Conservation (phyloP, 495 filamentous ascomycete species). For the Talaromyces borbonicus region DNA sequence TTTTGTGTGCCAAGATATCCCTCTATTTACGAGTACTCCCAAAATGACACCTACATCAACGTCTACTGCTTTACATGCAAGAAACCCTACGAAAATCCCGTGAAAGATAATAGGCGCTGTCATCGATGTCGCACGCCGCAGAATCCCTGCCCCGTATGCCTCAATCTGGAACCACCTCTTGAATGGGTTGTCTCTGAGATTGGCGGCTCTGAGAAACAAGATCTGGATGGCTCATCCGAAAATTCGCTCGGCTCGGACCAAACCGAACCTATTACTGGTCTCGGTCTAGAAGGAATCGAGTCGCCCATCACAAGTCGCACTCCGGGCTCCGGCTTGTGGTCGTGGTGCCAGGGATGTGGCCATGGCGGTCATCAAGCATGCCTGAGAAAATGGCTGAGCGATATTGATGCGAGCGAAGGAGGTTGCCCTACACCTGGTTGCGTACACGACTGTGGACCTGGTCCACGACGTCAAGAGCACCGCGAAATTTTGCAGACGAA, state of each 20-base stretch:
- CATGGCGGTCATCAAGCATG: slow-evolving; percentile 68
- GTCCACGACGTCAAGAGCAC: slow-evolving; percentile 42
- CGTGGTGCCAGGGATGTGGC: slow-evolving; percentile 63
- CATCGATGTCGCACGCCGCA: slow-evolving; percentile 34
- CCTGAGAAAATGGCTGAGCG: slow-evolving; percentile 55
- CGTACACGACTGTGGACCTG: slow-evolving; percentile 61
- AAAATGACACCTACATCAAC: slow-evolving; percentile 34
- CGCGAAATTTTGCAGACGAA: slow-evolving; percentile 12
- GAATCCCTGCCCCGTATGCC: slow-evolving; percentile 36
- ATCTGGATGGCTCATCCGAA: slow-evolving; percentile 14
- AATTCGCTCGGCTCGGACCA: slow-evolving; percentile 21
- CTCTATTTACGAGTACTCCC: slow-evolving; percentile 50
- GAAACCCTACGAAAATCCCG: slow-evolving; percentile 35
- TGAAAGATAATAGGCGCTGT: slow-evolving; percentile 32
- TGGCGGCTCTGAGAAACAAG: slow-evolving; percentile 8
- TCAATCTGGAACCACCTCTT: slow-evolving; percentile 35
- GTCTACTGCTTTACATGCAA: slow-evolving; percentile 39
- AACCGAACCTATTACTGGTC: slow-evolving; percentile 23
- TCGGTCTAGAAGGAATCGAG: slow-evolving; percentile 15
- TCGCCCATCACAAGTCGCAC: slow-evolving; percentile 17
- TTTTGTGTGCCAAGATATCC: slow-evolving; percentile 52
- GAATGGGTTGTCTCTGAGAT: slow-evolving; percentile 37
- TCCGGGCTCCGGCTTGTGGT: slow-evolving; percentile 43
- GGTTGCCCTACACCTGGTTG: slow-evolving; percentile 66
- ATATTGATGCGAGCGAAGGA: slow-evolving; percentile 49